Base-by-base conservation (phyloP, 176 grass and related monocot species). In the Alloteropsis semialata region DNA sequence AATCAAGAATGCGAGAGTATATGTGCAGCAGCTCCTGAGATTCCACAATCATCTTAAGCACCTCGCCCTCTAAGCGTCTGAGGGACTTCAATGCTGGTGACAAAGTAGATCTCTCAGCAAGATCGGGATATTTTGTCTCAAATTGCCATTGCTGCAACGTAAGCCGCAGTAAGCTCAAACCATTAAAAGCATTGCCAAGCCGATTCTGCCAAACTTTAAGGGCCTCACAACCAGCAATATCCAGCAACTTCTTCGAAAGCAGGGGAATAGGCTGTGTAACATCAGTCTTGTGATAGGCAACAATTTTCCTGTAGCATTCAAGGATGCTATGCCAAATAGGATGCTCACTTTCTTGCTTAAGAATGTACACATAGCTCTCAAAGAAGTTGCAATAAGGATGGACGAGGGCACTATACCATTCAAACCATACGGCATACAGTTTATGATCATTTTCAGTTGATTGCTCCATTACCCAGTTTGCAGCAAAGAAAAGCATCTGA, bases 391-490 rank as follows among this genome's bases (percentile, higher is more conserved):
- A 98, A 81, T 87, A 93, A 43, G 81, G 88, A 63, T 91, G 84
- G 5, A 98, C 59, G 38, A 72, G 64, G 9, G 45, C 69, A 85
- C 81, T 59, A 78, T 91, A 98, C 88, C 87, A 87, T 45, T 93
- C 86, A 61, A 98, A 95, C 87, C 87, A 89, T 76, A 81, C 77
- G 13, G 15, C 14, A 88, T 93, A 98, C 48, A 88, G 82, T 49
- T 69, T 58, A 91, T 73, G 27, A 87, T 98, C 87, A 38, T 71
- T 91, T 91, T 88, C 71, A 27, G 84, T 90, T 78, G 90, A 89
- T 61, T 95, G 95, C 62, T 93, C 90, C 72, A 98, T 87, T 65
- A 88, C 89, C 95, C 95, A 98, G 65, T 93, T 94, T 84, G 95
- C 90, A 77, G 95, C 92, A 80, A 95, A 89, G 79, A 98, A 95